Conservation (phyloP, 129 eudicot species). For the Gnaphalium uliginosum region DNA sequence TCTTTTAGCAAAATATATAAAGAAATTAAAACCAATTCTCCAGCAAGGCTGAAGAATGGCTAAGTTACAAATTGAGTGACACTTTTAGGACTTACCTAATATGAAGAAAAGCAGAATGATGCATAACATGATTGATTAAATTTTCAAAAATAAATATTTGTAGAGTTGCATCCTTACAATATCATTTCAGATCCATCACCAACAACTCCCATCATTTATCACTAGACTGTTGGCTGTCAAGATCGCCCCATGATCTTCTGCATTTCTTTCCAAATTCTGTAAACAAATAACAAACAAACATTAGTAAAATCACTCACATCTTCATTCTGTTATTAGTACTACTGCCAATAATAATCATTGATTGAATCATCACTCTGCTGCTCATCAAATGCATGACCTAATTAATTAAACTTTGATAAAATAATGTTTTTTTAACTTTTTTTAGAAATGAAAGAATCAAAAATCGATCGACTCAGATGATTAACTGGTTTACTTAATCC, state of each 20-base stretch:
- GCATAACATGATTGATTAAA: neutral
- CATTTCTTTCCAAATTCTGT: conserved; percentile 18
- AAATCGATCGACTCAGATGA: neutral
- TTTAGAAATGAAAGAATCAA: no score
- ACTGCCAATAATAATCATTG: neutral
- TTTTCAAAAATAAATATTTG: neutral
- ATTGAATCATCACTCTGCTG: conserved; percentile 8
- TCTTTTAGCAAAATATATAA: neutral
- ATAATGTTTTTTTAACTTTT: neutral
- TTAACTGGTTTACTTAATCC: neutral
- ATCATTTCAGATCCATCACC: conserved; percentile 2
- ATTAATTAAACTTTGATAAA: neutral
- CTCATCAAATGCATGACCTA: conserved; percentile 4
- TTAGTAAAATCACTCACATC: conserved; percentile 1
- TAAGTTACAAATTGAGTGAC: neutral
- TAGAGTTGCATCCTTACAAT: conserved; percentile 21
- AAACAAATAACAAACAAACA: neutral
- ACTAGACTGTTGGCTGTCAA: conserved; percentile 11
- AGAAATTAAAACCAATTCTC: neutral
- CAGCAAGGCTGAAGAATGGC: neutral
- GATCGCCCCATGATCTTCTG: neutral
- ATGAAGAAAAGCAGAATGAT: neutral
- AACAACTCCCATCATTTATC: conserved; percentile 1
- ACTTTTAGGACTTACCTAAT: neutral
- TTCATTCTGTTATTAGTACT: neutral